Percentiles rank a stretch among this genome's conserved stretches.
Evolutionary conservation across 2,329 filamentous ascomycete species (phyloP).

Genomic region (Amauroascus niger): DNA sequence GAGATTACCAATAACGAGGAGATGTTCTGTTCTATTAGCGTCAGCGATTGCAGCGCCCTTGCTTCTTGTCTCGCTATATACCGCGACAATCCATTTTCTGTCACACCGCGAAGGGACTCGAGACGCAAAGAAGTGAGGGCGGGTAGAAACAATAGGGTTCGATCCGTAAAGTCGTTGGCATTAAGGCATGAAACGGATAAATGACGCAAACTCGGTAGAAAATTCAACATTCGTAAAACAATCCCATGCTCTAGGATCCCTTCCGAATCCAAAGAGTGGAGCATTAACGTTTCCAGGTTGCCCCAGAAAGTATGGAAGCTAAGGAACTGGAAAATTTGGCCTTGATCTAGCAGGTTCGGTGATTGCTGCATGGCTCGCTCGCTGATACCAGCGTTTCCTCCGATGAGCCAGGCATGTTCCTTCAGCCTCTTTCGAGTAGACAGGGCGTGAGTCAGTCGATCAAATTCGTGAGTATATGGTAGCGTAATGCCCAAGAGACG

Average conservation of each 20-base stretch:
- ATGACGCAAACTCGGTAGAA: conserved; percentile 45
- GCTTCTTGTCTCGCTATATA: conserved; percentile 42
- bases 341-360: conserved; percentile 36
- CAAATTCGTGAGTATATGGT: conserved; percentile 46
- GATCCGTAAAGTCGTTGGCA: conserved; percentile 46
- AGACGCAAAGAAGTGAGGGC: conserved; percentile 45
- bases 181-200: conserved; percentile 48
- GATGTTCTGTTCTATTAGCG: conserved; percentile 47
- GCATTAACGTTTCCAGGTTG: conserved; percentile 44
- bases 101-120: conserved; percentile 47
- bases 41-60: conserved; percentile 38
- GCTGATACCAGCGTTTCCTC: conserved; percentile 34
- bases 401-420: conserved; percentile 49
- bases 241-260: conserved; percentile 45
- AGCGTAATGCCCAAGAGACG: conserved; percentile 45
- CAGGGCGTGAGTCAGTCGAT: conserved; percentile 47
- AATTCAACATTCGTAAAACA: conserved; percentile 45
- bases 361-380: conserved; percentile 29
- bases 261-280: conserved; percentile 39
- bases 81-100: conserved; percentile 46
- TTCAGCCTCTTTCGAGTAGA: conserved; percentile 46
- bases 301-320: conserved; percentile 45
- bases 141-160: conserved; percentile 45
- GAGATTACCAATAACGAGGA: conserved; percentile 44
- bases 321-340: conserved; percentile 44